These are phyloP conservation scores for Simplicillium aogashimaense DNA, from an alignment of 2,329 filamentous ascomycete species.

Conservation along the genomic window DNA sequence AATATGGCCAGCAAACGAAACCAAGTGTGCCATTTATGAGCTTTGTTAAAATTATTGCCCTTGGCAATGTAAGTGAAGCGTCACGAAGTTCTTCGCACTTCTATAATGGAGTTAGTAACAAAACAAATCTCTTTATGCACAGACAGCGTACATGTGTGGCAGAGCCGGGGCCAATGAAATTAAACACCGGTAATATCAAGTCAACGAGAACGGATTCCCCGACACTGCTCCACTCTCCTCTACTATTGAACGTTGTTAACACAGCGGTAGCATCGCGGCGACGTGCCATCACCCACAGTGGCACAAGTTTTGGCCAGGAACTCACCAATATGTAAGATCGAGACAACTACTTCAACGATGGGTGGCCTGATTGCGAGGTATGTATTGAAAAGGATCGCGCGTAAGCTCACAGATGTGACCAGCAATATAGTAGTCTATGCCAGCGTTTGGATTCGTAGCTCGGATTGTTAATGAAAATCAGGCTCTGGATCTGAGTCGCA, in stretches of 20 bases:
- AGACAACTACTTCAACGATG: constrained; percentile 28
- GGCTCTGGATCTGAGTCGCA: constrained; percentile 33
- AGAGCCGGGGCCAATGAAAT: no score
- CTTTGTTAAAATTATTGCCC: constrained; percentile 20
- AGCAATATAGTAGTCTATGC: constrained; percentile 33
- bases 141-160: no score
- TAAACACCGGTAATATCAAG: constrained; percentile 22
- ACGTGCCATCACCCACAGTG: constrained; percentile 24
- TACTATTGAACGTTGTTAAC: constrained; percentile 19
- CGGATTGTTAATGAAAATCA: constrained; percentile 25
- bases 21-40: constrained; percentile 21
- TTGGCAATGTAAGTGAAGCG: constrained; percentile 18
- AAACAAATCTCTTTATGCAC: no score
- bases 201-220: constrained; percentile 25
- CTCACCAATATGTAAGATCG: constrained; percentile 26
- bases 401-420: constrained; percentile 27
- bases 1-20: constrained; percentile 23
- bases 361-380: constrained; percentile 26
- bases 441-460: constrained; percentile 23
- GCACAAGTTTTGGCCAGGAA: constrained; percentile 20
- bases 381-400: constrained; percentile 33
- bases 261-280: constrained; percentile 13
- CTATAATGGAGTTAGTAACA: constrained; percentile 3
- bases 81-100: constrained; percentile 26
- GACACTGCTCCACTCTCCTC: constrained; percentile 17